Evolutionary conservation across 2,329 filamentous ascomycete species (phyloP).

Genomic region (Hymenoscyphus albidus): DNA sequence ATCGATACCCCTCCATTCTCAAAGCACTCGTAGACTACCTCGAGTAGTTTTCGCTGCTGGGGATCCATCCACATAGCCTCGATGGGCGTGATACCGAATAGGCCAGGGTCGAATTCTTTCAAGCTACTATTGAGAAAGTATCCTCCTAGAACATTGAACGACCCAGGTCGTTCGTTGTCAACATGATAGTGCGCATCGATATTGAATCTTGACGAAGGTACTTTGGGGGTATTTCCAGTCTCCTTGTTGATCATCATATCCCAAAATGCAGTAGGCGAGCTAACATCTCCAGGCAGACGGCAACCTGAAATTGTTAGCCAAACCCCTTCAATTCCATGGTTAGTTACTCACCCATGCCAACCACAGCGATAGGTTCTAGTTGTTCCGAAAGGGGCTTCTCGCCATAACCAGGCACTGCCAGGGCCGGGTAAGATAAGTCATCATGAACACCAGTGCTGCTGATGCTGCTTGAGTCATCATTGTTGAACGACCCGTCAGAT

Average conservation of each 20-base stretch:
- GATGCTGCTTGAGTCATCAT: no score
- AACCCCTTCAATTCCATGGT: neutral
- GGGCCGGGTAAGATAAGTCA: no score
- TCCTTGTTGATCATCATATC: conserved; percentile 16
- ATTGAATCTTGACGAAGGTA: conserved; percentile 19
- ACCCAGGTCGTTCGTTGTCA: conserved; percentile 13
- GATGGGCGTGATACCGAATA: conserved; percentile 22
- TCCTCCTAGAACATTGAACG: conserved; percentile 18
- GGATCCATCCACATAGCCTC: conserved; percentile 28
- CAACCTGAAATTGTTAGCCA: conserved; percentile 9
- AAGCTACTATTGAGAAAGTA: conserved; percentile 9
- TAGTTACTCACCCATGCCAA: conserved; percentile 34
- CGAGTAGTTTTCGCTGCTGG: conserved; percentile 29
- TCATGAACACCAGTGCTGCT: no score
- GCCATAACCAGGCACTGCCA: no score
- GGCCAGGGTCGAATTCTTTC: conserved; percentile 19
- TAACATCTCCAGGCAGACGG: conserved; percentile 14
- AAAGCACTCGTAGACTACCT: conserved; percentile 30
- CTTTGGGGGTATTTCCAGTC: conserved; percentile 25
- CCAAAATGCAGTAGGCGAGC: conserved; percentile 19
- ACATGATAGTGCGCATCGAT: conserved; percentile 17
- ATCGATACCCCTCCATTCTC: conserved; percentile 26
- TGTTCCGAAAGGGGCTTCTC: no score
- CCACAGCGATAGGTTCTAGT: conserved; percentile 34
- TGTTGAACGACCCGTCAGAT: no score